Evolutionary conservation across 176 grass and related monocot species (phyloP).

Genomic region (Aegilops sharonensis): DNA sequence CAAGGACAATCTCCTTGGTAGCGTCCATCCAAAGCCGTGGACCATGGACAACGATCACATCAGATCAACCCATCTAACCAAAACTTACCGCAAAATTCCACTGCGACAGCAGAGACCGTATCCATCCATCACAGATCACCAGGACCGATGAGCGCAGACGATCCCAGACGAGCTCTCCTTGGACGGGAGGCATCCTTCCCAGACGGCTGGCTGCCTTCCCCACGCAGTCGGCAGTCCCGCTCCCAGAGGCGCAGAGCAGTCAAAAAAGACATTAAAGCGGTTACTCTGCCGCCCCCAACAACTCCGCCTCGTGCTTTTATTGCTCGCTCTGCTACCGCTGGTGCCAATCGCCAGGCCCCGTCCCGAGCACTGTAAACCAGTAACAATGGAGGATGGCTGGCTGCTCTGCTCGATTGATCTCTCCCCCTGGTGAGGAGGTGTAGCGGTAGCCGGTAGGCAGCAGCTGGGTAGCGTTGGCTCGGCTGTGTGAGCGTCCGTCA

Average conservation of each 20-base stretch:
- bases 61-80: background rate
- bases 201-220: background rate
- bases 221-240: background rate
- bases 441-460: background rate
- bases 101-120: background rate
- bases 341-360: background rate
- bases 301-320: background rate
- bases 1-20: background rate
- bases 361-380: no score
- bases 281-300: no score
- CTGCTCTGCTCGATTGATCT: background rate
- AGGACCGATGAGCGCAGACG: background rate
- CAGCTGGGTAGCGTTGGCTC: background rate
- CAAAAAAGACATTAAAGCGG: conserved; percentile 2
- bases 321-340: background rate
- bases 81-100: background rate
- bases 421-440: background rate
- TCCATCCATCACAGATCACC: background rate
- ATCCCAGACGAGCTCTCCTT: background rate
- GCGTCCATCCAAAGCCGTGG: background rate
- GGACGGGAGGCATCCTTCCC: background rate
- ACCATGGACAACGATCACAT: background rate
- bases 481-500: background rate
- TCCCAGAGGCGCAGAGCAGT: background rate
- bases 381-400: background rate